Evolutionary conservation across 192 early-diverging fungal species (phyloP).

Genomic region (Rhizophagus prolifer): DNA sequence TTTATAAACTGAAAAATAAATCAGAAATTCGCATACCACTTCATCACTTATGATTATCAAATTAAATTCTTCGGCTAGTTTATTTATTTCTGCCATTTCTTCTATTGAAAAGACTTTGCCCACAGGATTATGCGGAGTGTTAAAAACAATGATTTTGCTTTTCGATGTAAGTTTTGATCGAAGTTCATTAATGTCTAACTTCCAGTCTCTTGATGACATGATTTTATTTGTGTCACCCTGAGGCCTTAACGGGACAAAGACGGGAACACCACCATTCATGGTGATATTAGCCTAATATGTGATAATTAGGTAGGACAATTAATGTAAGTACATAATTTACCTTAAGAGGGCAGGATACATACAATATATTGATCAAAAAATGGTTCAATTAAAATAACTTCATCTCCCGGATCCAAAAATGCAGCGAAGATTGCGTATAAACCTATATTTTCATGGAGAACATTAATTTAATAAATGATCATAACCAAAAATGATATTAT

Average conservation of each 20-base stretch:
- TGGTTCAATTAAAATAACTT: slow-evolving; percentile 93
- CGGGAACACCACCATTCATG: slow-evolving; percentile 85
- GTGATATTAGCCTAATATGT: slow-evolving; percentile 63
- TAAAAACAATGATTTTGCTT: slow-evolving; percentile 88
- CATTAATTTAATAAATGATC: background rate
- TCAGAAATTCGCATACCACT: slow-evolving; percentile 55
- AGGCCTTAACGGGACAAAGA: slow-evolving; percentile 78
- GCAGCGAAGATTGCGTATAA: slow-evolving; percentile 79
- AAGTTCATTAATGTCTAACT: slow-evolving; percentile 80
- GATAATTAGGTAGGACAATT: background rate
- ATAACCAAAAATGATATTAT: background rate
- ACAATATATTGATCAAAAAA: slow-evolving; percentile 94
- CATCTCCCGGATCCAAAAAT: slow-evolving; percentile 78
- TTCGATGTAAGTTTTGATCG: slow-evolving; percentile 68
- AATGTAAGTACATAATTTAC: background rate
- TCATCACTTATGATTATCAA: slow-evolving; percentile 90
- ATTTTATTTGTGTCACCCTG: slow-evolving; percentile 43
- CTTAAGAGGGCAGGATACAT: slow-evolving; percentile 30
- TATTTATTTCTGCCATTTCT: slow-evolving; percentile 74
- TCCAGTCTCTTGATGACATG: slow-evolving; percentile 82
- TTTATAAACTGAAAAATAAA: background rate
- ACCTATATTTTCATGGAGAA: slow-evolving; percentile 35
- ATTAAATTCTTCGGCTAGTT: slow-evolving; percentile 76
- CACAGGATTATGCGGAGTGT: slow-evolving; percentile 95
- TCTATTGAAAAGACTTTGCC: slow-evolving; percentile 80